Evolutionary conservation across 257 asterid species (phyloP).

Genomic region (Ophiorrhiza pumila): DNA sequence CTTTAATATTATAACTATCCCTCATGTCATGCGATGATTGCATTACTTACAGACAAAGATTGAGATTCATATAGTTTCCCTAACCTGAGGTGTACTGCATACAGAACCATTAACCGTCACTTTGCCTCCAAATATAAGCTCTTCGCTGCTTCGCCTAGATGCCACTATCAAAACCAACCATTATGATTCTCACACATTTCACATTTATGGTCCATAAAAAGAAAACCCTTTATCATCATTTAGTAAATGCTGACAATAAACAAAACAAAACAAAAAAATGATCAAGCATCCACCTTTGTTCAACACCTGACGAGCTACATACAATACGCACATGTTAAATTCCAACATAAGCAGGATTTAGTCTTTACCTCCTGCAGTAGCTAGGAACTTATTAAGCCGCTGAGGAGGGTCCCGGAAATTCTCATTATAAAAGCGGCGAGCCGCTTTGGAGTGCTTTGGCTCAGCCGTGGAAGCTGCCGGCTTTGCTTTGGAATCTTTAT

Average conservation of each 20-base stretch:
- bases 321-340: not conserved
- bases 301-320: not conserved
- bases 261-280: not conserved
- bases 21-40: not conserved
- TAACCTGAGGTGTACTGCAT: slow-evolving; percentile 91
- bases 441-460: slow-evolving; percentile 92
- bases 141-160: slow-evolving; percentile 95
- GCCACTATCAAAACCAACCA: slow-evolving; percentile 59
- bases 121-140: slow-evolving; percentile 83
- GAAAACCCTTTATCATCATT: not conserved
- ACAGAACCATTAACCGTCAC: slow-evolving; percentile 94
- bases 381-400: slow-evolving; percentile 82
- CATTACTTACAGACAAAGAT: not conserved
- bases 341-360: not conserved
- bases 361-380: slow-evolving; percentile 86
- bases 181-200: not conserved
- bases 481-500: slow-evolving; percentile 25
- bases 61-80: slow-evolving; percentile 7
- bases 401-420: slow-evolving; percentile 80
- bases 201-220: not conserved
- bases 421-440: slow-evolving; percentile 90
- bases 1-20: not conserved
- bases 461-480: slow-evolving; percentile 28
- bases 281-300: not conserved
- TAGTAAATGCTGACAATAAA: not conserved